A percentile compares a stretch with the other conserved stretches of the same genome.
Evolutionary conservation across 441 rosid genomes (phyloP).

Genomic region (Erodium chrysanthum): DNA sequence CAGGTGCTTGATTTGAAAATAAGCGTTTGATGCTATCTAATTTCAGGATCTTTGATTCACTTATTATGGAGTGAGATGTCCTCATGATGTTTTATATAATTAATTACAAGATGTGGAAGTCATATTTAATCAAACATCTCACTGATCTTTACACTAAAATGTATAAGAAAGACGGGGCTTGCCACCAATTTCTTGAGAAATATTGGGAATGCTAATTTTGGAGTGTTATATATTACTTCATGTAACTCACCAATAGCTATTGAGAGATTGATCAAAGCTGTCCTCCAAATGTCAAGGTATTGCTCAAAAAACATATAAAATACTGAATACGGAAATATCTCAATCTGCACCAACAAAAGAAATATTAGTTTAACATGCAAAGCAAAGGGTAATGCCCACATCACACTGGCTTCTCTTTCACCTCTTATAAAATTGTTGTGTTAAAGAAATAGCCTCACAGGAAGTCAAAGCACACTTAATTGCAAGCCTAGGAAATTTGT

Average conservation of each 20-base stretch:
- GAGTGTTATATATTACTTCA: slow-evolving; percentile 13
- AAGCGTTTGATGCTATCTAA: not conserved
- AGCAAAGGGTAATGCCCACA: not conserved
- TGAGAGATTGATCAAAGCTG: slow-evolving; percentile 82
- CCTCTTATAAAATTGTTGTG: not conserved
- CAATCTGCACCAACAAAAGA: slow-evolving; percentile 51
- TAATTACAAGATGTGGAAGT: not conserved
- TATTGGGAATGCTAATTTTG: not conserved
- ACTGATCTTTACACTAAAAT: not conserved
- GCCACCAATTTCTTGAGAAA: not conserved
- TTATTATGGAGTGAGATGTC: not conserved
- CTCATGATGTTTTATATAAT: not conserved
- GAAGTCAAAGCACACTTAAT: slow-evolving; percentile 2
- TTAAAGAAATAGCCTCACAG: not conserved
- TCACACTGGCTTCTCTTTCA: not conserved
- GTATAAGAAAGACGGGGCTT: not conserved
- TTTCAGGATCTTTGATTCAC: not conserved
- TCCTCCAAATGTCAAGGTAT: slow-evolving; percentile 94
- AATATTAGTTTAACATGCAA: slow-evolving; percentile 1
- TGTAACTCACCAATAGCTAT: slow-evolving; percentile 78
- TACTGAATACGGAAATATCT: slow-evolving; percentile 92
- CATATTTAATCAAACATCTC: not conserved
- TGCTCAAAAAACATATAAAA: slow-evolving; percentile 98
- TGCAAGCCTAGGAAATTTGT: slow-evolving; percentile 8
- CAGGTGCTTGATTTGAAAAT: not conserved